A percentile compares a stretch with the other conserved stretches of the same genome.
Conservation (phyloP, 768 basidiomycete species). For the Paxillus involutus region DNA sequence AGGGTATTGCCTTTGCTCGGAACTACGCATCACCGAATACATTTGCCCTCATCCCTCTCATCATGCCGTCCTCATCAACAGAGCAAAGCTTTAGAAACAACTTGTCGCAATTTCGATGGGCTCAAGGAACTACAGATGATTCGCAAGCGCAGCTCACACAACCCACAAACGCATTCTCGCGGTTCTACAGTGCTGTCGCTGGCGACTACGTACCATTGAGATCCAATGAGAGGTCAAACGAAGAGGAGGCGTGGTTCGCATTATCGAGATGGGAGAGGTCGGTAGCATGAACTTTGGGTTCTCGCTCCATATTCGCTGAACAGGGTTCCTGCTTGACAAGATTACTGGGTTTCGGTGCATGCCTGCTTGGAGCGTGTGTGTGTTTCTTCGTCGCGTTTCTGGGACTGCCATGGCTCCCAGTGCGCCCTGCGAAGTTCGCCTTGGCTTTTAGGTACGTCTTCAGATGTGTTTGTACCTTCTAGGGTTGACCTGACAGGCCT, state of each 20-base stretch:
- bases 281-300: slow-evolving; percentile 11
- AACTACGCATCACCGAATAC: not conserved
- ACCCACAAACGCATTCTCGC: slow-evolving; percentile 68
- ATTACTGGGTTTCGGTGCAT: slow-evolving; percentile 87
- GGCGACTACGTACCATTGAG: slow-evolving; percentile 88
- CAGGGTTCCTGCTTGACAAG: slow-evolving; percentile 36
- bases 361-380: slow-evolving; percentile 84
- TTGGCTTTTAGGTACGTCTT: slow-evolving; percentile 70
- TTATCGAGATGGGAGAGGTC: slow-evolving; percentile 93
- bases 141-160: slow-evolving; percentile 44
- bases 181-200: slow-evolving; percentile 85
- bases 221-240: slow-evolving; percentile 78
- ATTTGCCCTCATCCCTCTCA: not conserved
- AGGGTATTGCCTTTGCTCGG: too few relatives aligned
- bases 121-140: slow-evolving; percentile 69
- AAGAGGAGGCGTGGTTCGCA: slow-evolving; percentile 95
- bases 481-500: not conserved
- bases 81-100: slow-evolving; percentile 75
- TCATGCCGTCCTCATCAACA: slow-evolving; percentile 20
- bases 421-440: slow-evolving; percentile 90
- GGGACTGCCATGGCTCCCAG: slow-evolving; percentile 62
- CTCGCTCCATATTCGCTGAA: not conserved
- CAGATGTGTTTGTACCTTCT: not conserved
- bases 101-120: slow-evolving; percentile 88
- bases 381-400: slow-evolving; percentile 94